phyloP scores from a whole-genome alignment of 2,329 filamentous ascomycete genomes.

The Colletotrichum theobromicola region DNA sequence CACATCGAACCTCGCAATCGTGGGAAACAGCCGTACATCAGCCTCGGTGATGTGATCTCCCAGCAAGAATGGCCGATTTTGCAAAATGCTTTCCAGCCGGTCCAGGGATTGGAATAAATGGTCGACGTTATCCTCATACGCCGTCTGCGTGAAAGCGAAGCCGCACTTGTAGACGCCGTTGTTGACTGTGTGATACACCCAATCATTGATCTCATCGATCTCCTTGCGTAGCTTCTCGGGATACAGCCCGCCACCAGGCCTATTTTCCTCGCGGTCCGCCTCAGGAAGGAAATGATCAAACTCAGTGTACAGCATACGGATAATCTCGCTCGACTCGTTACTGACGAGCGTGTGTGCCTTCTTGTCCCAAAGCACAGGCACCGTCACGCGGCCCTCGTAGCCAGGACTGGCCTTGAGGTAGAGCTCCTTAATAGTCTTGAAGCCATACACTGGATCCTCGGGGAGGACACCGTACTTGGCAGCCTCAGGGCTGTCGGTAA shows the following conservation, averaged over 20 bases:
- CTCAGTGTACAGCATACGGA: slow-evolving; percentile 79
- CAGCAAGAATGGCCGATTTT: slow-evolving; percentile 62
- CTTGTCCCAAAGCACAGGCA: slow-evolving; percentile 75
- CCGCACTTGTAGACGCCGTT: slow-evolving; percentile 62
- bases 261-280: slow-evolving; percentile 55
- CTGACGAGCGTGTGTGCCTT: slow-evolving; percentile 74
- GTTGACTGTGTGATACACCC: slow-evolving; percentile 64
- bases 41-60: slow-evolving; percentile 70
- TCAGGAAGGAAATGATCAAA: slow-evolving; percentile 68
- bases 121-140: slow-evolving; percentile 67
- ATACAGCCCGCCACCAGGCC: slow-evolving; percentile 59
- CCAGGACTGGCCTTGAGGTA: slow-evolving; percentile 72
- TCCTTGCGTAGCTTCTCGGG: slow-evolving; percentile 55
- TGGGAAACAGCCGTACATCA: slow-evolving; percentile 71
- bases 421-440: slow-evolving; percentile 70
- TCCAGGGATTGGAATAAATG: slow-evolving; percentile 70
- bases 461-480: slow-evolving; percentile 52
- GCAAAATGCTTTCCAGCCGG: slow-evolving; percentile 64
- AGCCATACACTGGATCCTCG: slow-evolving; percentile 67
- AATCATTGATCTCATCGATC: slow-evolving; percentile 71
- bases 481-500: slow-evolving; percentile 29
- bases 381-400: slow-evolving; percentile 75
- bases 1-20: slow-evolving; percentile 70
- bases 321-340: slow-evolving; percentile 86
- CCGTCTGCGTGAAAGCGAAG: slow-evolving; percentile 69